A percentile compares a stretch with the other conserved stretches of the same genome.
Evolutionary conservation across 1,284 basidiomycete species (phyloP).

Genomic region (Pascua sp.): DNA sequence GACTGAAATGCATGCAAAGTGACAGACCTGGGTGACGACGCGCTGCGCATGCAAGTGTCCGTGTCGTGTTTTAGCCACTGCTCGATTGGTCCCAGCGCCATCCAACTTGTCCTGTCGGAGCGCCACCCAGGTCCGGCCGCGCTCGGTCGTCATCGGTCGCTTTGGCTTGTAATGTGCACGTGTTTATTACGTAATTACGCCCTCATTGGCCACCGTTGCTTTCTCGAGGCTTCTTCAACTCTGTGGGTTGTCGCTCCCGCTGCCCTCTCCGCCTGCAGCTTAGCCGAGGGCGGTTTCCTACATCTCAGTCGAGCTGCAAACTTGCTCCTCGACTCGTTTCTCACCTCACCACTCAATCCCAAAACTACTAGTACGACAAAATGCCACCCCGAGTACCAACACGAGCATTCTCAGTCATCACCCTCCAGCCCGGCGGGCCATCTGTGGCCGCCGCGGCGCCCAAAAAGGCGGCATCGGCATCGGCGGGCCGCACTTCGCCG

Average conservation of each 20-base stretch:
- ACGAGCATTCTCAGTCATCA: constrained; percentile 9
- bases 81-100: background rate
- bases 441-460: background rate
- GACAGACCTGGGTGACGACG: too few species aligned
- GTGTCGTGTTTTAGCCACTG: background rate
- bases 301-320: background rate
- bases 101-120: too few species aligned
- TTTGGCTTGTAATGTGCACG: too few species aligned
- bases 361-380: background rate
- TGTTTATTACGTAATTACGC: too few species aligned
- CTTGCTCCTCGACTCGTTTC: background rate
- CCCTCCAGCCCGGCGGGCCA: constrained; percentile 9
- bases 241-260: too few species aligned
- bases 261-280: too few species aligned
- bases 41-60: background rate
- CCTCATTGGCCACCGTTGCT: too few species aligned
- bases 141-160: too few species aligned
- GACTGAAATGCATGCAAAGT: too few species aligned
- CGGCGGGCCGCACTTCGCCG: background rate
- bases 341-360: background rate
- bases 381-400: constrained; percentile 18
- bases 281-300: background rate
- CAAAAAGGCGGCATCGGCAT: background rate
- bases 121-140: too few species aligned
- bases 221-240: too few species aligned